These are phyloP conservation scores for Furcasterigmium sp. DNA, from an alignment of 2,329 filamentous ascomycete species.

Conservation along the genomic window DNA sequence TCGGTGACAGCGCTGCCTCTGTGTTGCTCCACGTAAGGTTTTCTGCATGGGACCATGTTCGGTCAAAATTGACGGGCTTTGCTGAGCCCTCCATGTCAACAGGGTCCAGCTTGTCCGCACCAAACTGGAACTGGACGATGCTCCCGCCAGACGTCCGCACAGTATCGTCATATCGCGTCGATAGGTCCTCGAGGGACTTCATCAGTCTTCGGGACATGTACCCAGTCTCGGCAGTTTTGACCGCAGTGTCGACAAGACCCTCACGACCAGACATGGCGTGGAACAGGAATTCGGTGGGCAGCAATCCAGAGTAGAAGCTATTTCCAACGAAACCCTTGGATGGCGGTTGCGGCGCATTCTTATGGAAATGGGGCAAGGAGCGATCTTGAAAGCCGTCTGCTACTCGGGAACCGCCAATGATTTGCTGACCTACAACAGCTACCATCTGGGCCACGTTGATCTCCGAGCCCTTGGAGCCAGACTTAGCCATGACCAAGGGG, in stretches of 20 bases:
- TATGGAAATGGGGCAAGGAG: slow-evolving; percentile 90
- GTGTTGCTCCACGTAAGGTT: slow-evolving; percentile 72
- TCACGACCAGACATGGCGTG: slow-evolving; percentile 98
- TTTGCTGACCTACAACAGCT: slow-evolving; percentile 93
- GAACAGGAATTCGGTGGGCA: slow-evolving; percentile 91
- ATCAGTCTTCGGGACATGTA: slow-evolving; percentile 98
- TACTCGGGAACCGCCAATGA: slow-evolving; percentile 90
- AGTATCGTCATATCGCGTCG: slow-evolving; percentile 88
- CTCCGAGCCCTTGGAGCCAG: slow-evolving; percentile 91
- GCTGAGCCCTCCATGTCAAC: slow-evolving; percentile 96
- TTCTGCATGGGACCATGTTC: slow-evolving; percentile 81
- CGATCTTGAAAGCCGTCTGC: slow-evolving; percentile 95
- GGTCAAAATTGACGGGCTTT: slow-evolving; percentile 84
- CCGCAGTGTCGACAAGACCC: slow-evolving; percentile 96
- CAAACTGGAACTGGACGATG: slow-evolving; percentile 96
- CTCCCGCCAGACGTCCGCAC: slow-evolving; percentile 84
- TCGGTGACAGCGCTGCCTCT: slow-evolving; percentile 67
- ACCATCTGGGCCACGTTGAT: slow-evolving; percentile 99
- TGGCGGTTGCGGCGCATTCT: slow-evolving; percentile 84
- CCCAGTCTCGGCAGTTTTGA: slow-evolving; percentile 97
- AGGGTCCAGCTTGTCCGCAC: slow-evolving; percentile 91
- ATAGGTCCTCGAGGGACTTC: slow-evolving; percentile 95
- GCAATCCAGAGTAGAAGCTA: slow-evolving; percentile 91
- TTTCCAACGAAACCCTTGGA: slow-evolving; percentile 96
- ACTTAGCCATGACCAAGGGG: slow-evolving; percentile 93